Conservation (phyloP, 2,329 filamentous ascomycete genomes). For the Pseudocercospora eumusae region DNA sequence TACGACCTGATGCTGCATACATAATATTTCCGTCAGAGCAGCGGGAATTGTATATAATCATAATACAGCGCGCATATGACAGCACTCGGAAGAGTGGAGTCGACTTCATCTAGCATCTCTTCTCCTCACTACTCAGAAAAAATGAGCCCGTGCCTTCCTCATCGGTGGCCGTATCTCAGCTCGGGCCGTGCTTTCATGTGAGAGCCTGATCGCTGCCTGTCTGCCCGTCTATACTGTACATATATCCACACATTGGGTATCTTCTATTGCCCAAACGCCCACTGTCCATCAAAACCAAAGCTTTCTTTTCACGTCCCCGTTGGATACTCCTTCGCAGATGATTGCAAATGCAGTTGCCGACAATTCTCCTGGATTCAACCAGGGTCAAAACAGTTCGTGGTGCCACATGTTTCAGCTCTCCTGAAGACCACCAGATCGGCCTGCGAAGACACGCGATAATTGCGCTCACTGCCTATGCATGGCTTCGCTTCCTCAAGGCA, state of each 20-base stretch:
- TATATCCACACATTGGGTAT: conserved; percentile 12
- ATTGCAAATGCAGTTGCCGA: neutral
- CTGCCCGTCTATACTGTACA: neutral
- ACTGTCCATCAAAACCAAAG: neutral
- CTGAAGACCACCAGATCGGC: neutral
- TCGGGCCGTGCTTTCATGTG: neutral
- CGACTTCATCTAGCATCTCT: neutral
- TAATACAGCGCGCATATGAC: conserved; percentile 24
- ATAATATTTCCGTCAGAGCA: conserved; percentile 22
- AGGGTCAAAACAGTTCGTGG: neutral
- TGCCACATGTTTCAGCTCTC: neutral
- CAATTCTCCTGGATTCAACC: neutral
- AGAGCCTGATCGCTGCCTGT: neutral
- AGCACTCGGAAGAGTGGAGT: conserved; percentile 9
- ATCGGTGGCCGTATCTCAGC: neutral
- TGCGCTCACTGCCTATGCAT: neutral
- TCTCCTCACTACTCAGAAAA: neutral
- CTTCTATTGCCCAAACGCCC: conserved; percentile 13
- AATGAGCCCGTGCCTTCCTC: neutral
- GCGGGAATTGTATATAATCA: conserved; percentile 27
- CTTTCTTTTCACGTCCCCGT: neutral
- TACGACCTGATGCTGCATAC: conserved; percentile 26
- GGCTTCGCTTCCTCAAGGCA: conserved; percentile 42
- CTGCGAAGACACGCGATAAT: neutral
- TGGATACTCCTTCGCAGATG: neutral